These are phyloP conservation scores for Sideroxylon spinosum DNA, from an alignment of 179 eudicot species.

Conservation along the genomic window DNA sequence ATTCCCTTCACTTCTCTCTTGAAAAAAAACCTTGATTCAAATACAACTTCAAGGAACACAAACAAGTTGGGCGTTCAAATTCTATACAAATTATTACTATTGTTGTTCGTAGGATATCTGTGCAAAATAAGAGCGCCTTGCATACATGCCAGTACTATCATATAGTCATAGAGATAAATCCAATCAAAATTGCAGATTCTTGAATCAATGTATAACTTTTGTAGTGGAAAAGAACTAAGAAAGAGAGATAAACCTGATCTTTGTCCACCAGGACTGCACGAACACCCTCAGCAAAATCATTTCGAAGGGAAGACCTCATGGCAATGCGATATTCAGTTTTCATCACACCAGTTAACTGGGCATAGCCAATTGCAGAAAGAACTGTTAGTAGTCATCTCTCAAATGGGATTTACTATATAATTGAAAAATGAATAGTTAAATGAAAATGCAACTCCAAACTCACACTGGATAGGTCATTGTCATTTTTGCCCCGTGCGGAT, in stretches of 20 bases:
- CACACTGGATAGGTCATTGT: constrained; percentile 57
- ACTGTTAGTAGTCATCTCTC: neutral
- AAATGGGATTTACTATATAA: neutral
- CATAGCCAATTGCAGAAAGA: constrained; percentile 14
- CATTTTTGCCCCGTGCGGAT: constrained; percentile 52
- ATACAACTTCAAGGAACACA: no score
- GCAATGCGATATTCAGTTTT: constrained; percentile 90
- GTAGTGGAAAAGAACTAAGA: neutral
- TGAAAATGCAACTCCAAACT: constrained; percentile 16
- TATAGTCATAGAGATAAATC: neutral
- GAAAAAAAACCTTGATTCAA: no score
- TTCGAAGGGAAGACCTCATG: constrained; percentile 67
- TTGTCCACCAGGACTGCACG: constrained; percentile 93
- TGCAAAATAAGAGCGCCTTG: no score
- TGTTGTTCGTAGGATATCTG: no score
- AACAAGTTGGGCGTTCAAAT: no score
- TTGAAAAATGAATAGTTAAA: constrained; percentile 4
- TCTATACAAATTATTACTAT: no score
- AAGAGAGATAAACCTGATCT: constrained; percentile 69
- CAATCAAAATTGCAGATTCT: neutral
- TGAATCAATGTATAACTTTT: neutral
- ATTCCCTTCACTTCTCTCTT: no score
- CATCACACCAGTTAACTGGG: constrained; percentile 83
- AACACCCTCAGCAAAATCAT: constrained; percentile 90
- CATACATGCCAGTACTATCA: no score